A percentile compares a stretch with the other conserved stretches of the same genome.
phyloP scores from a whole-genome alignment of 2,329 filamentous ascomycete genomes.

The Cercospora nicotianae region DNA sequence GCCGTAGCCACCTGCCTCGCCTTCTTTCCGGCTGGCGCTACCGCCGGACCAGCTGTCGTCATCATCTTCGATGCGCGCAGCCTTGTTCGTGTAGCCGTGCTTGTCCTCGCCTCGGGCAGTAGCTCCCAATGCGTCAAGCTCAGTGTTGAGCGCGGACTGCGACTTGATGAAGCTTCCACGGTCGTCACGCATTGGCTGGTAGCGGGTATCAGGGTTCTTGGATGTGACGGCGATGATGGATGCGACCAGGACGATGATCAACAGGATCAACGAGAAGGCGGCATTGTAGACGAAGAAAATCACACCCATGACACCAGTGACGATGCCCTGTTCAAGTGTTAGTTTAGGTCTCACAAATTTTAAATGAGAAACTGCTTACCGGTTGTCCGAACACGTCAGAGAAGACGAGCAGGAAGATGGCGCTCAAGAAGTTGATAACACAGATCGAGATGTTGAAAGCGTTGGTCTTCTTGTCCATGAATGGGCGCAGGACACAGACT shows the following conservation, averaged over 20 bases:
- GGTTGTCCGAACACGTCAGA: conserved; percentile 83
- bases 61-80: conserved; percentile 68
- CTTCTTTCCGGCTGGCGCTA: conserved; percentile 43
- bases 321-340: conserved; percentile 57
- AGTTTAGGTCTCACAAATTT: conserved; percentile 10
- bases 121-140: conserved; percentile 84
- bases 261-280: conserved; percentile 74
- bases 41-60: conserved; percentile 64
- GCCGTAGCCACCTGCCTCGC: conserved; percentile 30
- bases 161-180: conserved; percentile 98
- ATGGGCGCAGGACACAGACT: conserved; percentile 79
- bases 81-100: conserved; percentile 53
- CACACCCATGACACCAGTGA: conserved; percentile 85
- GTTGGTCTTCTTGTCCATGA: conserved; percentile 99
- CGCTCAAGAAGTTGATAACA: conserved; percentile 85
- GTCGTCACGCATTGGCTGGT: conserved; percentile 95
- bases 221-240: conserved; percentile 79
- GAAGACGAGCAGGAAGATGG: conserved; percentile 86
- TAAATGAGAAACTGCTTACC: conserved; percentile 45
- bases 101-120: conserved; percentile 78
- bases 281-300: conserved; percentile 88
- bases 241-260: conserved; percentile 77
- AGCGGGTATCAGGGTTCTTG: conserved; percentile 91
- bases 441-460: conserved; percentile 93
- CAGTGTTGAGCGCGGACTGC: conserved; percentile 80